Base-by-base conservation (phyloP, 1,284 basidiomycete species). In the Microbotryum lychnidis-dioicae region DNA sequence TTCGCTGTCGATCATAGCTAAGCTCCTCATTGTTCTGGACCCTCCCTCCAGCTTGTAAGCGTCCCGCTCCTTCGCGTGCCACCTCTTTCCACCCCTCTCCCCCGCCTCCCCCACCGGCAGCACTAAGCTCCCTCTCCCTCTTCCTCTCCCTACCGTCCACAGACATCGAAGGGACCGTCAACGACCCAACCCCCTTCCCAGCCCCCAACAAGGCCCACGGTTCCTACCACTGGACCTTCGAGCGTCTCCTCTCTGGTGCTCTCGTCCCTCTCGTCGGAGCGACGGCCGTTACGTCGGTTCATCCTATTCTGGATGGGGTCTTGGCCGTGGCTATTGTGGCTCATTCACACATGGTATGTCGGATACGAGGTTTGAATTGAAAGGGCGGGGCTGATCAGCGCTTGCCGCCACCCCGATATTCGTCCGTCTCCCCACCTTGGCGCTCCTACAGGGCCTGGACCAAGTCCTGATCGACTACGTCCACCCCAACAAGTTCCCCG, bases 221-320 rank as follows among this genome's bases (percentile, higher is more conserved):
- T 55, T 94, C 91, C 2, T 87, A 97, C 77, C 94, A 97, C 81
- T 98, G 94, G 94, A 85, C 91, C 1, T 97, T 97, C 74, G 94
- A 98, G 77, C 87, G 94, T 58, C 80, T 91, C 21, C 82, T 97
- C 60, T 87, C 89, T 1, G 93, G 89, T 0, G 80, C 85, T 27
- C 84, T 98, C 67, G 82, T 98, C 21, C 96, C 96, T 29, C 77
- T 96, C 71, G 72, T 71, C 49, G 76, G 72, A 4, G 67, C 71
- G 6, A 92, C 90, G 21, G 87, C 69, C 50, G 68, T 72, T 51
- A 62, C 66, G n/a, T 65, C 67, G 18, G 64, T 69, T 42, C 72
- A 80, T 78, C 89, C 92, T 9, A 77, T 93, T 69, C 77, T 97
- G 44, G 94, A 98, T 75, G 94, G 89, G 56, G 74, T 93, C 50